Evolutionary conservation across 306 rosid genomes (phyloP).

Genomic region (Phaseolus lunatus): DNA sequence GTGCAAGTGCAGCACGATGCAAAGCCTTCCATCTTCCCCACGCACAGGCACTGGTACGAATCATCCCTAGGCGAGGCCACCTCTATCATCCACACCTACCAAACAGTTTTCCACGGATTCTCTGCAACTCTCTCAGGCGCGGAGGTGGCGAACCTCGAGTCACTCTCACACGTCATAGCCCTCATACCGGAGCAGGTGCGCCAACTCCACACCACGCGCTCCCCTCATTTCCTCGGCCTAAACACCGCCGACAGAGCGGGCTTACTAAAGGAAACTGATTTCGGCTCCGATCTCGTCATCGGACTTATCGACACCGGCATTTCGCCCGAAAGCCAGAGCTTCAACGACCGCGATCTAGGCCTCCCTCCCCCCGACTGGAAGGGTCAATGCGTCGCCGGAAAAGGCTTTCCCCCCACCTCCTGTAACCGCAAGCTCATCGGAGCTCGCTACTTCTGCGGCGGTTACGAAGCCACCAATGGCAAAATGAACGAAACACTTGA

Average conservation of each 20-base stretch:
- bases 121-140: slow-evolving; percentile 70
- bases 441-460: slow-evolving; percentile 70
- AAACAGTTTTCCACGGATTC: slow-evolving; percentile 73
- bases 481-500: slow-evolving; percentile 81
- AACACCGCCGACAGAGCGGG: slow-evolving; percentile 67
- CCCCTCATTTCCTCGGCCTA: slow-evolving; percentile 85
- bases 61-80: slow-evolving; percentile 50
- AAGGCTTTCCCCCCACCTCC: slow-evolving; percentile 50
- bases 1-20: slow-evolving; percentile 66
- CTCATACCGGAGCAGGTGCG: slow-evolving; percentile 82
- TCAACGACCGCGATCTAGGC: slow-evolving; percentile 71
- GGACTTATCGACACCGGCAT: slow-evolving; percentile 91
- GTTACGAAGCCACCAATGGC: slow-evolving; percentile 81
- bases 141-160: slow-evolving; percentile 53
- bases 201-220: slow-evolving; percentile 75
- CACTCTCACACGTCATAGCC: slow-evolving; percentile 59
- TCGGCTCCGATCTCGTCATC: slow-evolving; percentile 88
- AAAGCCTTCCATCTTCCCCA: slow-evolving; percentile 81
- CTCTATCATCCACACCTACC: slow-evolving; percentile 65
- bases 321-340: slow-evolving; percentile 80
- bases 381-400: slow-evolving; percentile 66
- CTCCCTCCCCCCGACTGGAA: slow-evolving; percentile 81
- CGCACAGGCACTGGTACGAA: slow-evolving; percentile 74
- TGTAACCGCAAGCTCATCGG: slow-evolving; percentile 86
- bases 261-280: slow-evolving; percentile 76